phyloP scores from a whole-genome alignment of 768 basidiomycete species.

The Mycena metata region DNA sequence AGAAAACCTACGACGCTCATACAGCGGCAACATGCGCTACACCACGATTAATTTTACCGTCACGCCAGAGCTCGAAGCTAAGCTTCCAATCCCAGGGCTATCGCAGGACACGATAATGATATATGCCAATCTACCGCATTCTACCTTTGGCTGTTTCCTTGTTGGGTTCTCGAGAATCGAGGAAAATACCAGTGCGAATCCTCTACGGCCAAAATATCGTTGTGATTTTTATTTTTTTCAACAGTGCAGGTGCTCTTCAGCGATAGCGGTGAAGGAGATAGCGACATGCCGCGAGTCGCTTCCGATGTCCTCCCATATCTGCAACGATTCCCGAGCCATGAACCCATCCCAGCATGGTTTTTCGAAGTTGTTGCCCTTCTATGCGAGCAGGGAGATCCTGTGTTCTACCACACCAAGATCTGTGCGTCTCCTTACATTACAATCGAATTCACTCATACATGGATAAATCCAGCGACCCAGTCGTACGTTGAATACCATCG shows the following conservation, averaged over 20 bases:
- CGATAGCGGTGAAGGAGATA: neutral
- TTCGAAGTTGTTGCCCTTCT: constrained; percentile 24
- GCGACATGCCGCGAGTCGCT: constrained; percentile 6
- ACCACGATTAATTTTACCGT: constrained; percentile 32
- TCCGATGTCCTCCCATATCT: constrained; percentile 18
- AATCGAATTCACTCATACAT: neutral
- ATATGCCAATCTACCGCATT: constrained; percentile 21
- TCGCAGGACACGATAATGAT: constrained; percentile 6
- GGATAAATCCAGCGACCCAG: constrained; percentile 6
- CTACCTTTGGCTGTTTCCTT: constrained; percentile 8
- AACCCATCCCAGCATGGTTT: constrained; percentile 15
- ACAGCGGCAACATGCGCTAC: constrained; percentile 41
- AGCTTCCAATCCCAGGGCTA: constrained; percentile 33
- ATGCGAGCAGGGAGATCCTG: constrained; percentile 11
- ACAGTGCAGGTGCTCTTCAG: constrained; percentile 21
- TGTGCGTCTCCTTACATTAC: constrained; percentile 2
- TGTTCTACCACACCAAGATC: constrained; percentile 25
- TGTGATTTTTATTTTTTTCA: neutral
- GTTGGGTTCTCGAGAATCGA: constrained; percentile 24
- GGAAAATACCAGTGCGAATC: constrained; percentile 20
- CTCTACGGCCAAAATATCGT: neutral
- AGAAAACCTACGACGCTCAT: constrained; percentile 27
- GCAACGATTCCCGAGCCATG: constrained; percentile 5
- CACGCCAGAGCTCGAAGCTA: too few species aligned
- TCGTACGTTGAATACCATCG: too few species aligned